These are phyloP conservation scores for Hypoxylon crocopeplum DNA, from an alignment of 495 filamentous ascomycete species.

Conservation along the genomic window DNA sequence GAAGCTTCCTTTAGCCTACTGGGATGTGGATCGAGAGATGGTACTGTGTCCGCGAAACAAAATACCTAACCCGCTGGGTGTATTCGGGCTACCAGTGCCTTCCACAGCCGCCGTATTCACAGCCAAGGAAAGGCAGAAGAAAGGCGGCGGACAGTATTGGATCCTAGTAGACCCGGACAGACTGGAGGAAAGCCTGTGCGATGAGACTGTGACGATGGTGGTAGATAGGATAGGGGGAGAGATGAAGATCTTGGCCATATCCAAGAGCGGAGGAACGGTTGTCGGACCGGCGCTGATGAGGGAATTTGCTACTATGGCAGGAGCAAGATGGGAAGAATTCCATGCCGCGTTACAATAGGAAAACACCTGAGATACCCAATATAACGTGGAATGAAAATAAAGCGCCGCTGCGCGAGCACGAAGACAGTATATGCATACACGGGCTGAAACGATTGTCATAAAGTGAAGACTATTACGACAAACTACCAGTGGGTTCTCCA, in stretches of 20 bases:
- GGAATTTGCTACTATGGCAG: slow-evolving; percentile 48
- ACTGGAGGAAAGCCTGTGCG: slow-evolving; percentile 82
- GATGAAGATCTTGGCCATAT: slow-evolving; percentile 68
- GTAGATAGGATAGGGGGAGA: slow-evolving; percentile 65
- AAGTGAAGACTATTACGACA: no score
- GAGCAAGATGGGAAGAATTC: slow-evolving; percentile 52
- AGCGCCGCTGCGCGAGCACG: no score
- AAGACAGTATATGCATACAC: no score
- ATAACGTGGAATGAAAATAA: no score
- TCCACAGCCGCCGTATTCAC: slow-evolving; percentile 77
- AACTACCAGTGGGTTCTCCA: no score
- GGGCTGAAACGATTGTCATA: no score
- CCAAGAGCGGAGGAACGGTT: slow-evolving; percentile 79
- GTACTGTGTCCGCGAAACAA: slow-evolving; percentile 73
- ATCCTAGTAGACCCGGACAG: slow-evolving; percentile 87
- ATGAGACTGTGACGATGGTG: slow-evolving; percentile 75
- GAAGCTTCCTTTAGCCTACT: slow-evolving; percentile 78
- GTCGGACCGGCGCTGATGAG: slow-evolving; percentile 48
- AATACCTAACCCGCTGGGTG: slow-evolving; percentile 53
- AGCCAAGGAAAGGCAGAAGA: slow-evolving; percentile 63
- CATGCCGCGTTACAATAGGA: slow-evolving; percentile 25
- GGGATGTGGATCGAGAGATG: slow-evolving; percentile 81
- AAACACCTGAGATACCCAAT: slow-evolving; percentile 26
- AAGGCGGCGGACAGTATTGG: slow-evolving; percentile 65
- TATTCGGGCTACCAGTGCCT: slow-evolving; percentile 72